Conservation (phyloP, 352 stramenopile genomes). For the Globisporangium emineosum region DNA sequence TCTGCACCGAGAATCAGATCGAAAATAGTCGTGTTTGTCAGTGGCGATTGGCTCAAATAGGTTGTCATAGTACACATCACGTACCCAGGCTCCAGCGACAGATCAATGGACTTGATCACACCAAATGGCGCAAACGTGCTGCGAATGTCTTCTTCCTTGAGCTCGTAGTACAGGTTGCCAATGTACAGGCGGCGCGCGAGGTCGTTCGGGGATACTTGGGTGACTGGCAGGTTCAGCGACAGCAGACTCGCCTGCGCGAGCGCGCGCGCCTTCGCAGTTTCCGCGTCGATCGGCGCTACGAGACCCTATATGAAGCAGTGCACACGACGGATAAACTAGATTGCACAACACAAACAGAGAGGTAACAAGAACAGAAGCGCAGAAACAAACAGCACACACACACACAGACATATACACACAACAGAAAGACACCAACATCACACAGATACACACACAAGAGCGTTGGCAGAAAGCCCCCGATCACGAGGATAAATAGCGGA, state of each 20-base stretch:
- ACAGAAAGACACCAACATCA: conserved; percentile 11
- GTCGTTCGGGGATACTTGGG: conserved; percentile 53
- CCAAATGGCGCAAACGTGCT: conserved; percentile 65
- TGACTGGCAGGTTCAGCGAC: conserved; percentile 45
- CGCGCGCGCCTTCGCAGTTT: conserved; percentile 52
- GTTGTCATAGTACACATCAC: background rate
- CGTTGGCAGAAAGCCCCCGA: conserved; percentile 7
- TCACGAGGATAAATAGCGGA: background rate
- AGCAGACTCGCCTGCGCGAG: conserved; percentile 72
- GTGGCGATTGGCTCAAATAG: background rate
- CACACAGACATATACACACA: conserved; percentile 24
- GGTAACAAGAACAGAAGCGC: conserved; percentile 8
- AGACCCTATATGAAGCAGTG: conserved; percentile 38
- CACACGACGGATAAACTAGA: conserved; percentile 43
- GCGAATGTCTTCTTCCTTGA: conserved; percentile 77
- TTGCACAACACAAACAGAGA: conserved; percentile 10
- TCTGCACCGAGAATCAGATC: conserved; percentile 22
- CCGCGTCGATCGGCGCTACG: conserved; percentile 41
- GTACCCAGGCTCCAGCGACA: conserved; percentile 75
- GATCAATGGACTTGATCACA: conserved; percentile 65
- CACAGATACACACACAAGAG: conserved; percentile 15
- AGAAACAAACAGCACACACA: conserved; percentile 16
- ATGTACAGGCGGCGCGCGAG: conserved; percentile 74
- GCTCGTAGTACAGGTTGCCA: conserved; percentile 79
- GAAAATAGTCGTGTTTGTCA: background rate